A percentile compares a stretch with the other conserved stretches of the same genome.
Conservation (phyloP, 805 yeast species). For the Kodamaea neixiangensis region DNA sequence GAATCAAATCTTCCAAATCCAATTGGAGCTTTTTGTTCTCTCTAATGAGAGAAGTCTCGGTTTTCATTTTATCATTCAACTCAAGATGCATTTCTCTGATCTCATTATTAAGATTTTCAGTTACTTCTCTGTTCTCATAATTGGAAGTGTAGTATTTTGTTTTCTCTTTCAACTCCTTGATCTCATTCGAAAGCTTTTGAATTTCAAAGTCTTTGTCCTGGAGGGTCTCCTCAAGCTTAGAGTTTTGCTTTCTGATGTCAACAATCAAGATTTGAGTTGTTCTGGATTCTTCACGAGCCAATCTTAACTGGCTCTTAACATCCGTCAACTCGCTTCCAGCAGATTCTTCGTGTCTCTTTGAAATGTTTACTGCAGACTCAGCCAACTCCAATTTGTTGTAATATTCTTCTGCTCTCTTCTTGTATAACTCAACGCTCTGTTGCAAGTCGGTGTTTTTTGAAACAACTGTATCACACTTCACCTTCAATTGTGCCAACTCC, state of each 20-base stretch:
- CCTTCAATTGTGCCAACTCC: conserved; percentile 50
- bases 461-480: conserved; percentile 57
- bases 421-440: conserved; percentile 60
- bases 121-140: conserved; percentile 39
- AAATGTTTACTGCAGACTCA: conserved; percentile 67
- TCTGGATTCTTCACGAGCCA: conserved; percentile 55
- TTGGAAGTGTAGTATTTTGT: conserved; percentile 52
- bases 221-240: conserved; percentile 54
- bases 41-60: conserved; percentile 66
- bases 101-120: conserved; percentile 52
- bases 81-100: conserved; percentile 55
- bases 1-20: conserved; percentile 51
- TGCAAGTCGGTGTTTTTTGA: conserved; percentile 58
- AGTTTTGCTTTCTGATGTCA: conserved; percentile 50
- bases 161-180: conserved; percentile 57
- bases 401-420: conserved; percentile 72
- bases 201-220: conserved; percentile 60
- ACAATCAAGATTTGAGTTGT: conserved; percentile 54
- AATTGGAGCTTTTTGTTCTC: conserved; percentile 61
- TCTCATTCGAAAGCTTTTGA: conserved; percentile 48
- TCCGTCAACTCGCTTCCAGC: conserved; percentile 54
- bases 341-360: conserved; percentile 60
- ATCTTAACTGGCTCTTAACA: conserved; percentile 38
- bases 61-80: conserved; percentile 54
- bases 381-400: conserved; percentile 73